Base-by-base conservation (phyloP, 1,139 yeast species). In the Yamadazyma diddensiae region DNA sequence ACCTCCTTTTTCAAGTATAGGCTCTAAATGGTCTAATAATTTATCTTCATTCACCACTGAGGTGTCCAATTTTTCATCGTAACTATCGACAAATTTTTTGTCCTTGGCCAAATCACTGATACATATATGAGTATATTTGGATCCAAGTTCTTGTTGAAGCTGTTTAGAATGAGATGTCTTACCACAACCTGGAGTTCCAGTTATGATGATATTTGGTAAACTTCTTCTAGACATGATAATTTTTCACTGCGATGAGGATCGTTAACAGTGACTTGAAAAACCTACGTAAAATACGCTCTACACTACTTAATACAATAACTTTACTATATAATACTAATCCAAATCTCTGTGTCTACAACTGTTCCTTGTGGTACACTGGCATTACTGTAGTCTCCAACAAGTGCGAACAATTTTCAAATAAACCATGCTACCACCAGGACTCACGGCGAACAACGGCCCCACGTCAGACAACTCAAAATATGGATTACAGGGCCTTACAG, bases 161-260 rank as follows among this genome's bases (percentile, higher is more conserved):
- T 22, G 19, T 8, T 35, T 25, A 3, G 92, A 78, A 49, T 90
- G 97, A 13, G 92, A 80, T 1, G 97, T 77, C 53, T 92, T 92
- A 10, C 99, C 99, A 48, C 97, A 87, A 1, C 98, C 97, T 10
- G 98, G 98, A 2, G 98, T 94, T 3, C 98, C 98, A 5, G 97
- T 92, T 31, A 92, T 74, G 24, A 94, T 77, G 28, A 92, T 80
- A 55, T 94, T 94, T 9, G 96, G 96, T 24, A 64, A 54, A 26
- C 50, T 54, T 55, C 86, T 67, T 38, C 28, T 16, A 8, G 36
- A 30, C 39, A 36, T 36, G 16, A 17, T 23, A 24, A 28, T 24
- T 31, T 34, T 28, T 27, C 30, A 26, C 11, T 17, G 34, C 30
- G 34, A 27, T 28, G 34, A 24, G 34, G 18, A 7, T 7, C 15